phyloP scores from a whole-genome alignment of 371 early-diverging fungal genomes.

The Rhizopus stolonifer region DNA sequence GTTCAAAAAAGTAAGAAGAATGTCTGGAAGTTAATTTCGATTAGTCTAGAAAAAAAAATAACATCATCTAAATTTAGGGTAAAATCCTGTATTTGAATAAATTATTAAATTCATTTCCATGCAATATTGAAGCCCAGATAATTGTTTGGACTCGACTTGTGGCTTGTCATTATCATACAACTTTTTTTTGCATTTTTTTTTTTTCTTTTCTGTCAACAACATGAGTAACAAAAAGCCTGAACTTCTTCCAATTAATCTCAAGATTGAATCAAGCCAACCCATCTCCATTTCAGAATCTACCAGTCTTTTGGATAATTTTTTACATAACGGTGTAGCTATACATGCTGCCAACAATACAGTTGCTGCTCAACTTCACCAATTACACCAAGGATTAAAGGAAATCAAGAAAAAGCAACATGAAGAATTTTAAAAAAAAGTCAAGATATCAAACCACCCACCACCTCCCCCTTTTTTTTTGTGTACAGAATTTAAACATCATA shows the following conservation, averaged over 20 bases:
- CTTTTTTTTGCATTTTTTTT: constrained; percentile 10
- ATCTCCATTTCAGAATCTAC: constrained; percentile 31
- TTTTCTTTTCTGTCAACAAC: background rate
- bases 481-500: too few species aligned
- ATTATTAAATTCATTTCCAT: too few species aligned
- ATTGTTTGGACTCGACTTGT: background rate
- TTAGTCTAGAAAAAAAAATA: too few species aligned
- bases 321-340: constrained; percentile 51
- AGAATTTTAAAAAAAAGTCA: constrained; percentile 14
- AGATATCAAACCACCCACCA: background rate
- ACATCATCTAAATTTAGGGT: too few species aligned
- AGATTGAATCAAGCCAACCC: constrained; percentile 32
- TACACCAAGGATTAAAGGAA: constrained; percentile 46
- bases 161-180: constrained; percentile 1
- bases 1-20: too few species aligned
- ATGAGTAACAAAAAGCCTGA: constrained; percentile 28
- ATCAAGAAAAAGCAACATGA: constrained; percentile 38
- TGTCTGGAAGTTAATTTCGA: too few species aligned
- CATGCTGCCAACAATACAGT: constrained; percentile 54
- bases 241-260: constrained; percentile 42
- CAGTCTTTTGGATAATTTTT: constrained; percentile 41
- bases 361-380: constrained; percentile 48
- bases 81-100: too few species aligned
- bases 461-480: too few species aligned
- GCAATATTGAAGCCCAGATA: too few species aligned